phyloP scores from a whole-genome alignment of 352 stramenopile genomes.

The Globisporangium cystogenes region DNA sequence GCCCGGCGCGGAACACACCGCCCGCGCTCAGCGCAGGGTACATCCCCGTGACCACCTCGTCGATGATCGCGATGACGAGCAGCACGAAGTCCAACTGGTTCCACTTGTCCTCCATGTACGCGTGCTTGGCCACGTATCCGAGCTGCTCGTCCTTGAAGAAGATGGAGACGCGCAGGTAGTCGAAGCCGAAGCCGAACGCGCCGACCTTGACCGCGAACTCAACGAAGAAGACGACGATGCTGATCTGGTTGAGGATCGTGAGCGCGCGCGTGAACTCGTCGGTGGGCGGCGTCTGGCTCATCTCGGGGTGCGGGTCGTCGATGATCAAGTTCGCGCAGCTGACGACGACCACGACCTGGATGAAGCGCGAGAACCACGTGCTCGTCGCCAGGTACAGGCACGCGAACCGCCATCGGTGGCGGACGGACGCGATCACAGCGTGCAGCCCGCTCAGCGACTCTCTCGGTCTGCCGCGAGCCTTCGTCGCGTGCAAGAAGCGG shows the following conservation, averaged over 20 bases:
- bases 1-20: conserved; percentile 61
- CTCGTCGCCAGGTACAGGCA: conserved; percentile 29
- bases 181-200: conserved; percentile 44
- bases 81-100: conserved; percentile 69
- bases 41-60: conserved; percentile 47
- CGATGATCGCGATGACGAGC: conserved; percentile 43
- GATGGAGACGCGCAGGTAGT: conserved; percentile 50
- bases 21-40: conserved; percentile 34
- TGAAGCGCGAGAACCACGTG: conserved; percentile 42
- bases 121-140: conserved; percentile 53
- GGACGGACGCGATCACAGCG: not conserved
- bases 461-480: not conserved
- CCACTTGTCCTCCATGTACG: conserved; percentile 75
- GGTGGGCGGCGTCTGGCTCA: conserved; percentile 36
- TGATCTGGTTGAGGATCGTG: conserved; percentile 32
- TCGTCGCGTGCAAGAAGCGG: not conserved
- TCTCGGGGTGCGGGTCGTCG: conserved; percentile 63
- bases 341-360: conserved; percentile 66
- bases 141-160: conserved; percentile 62
- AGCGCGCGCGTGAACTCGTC: conserved; percentile 27
- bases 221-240: conserved; percentile 42
- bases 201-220: conserved; percentile 65
- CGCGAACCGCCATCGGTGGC: conserved; percentile 1
- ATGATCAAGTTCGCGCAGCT: conserved; percentile 69
- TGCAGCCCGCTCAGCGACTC: not conserved